These are phyloP conservation scores for Chenopodium suecicum DNA, from an alignment of 148 eudicot genomes.

Conservation along the genomic window DNA sequence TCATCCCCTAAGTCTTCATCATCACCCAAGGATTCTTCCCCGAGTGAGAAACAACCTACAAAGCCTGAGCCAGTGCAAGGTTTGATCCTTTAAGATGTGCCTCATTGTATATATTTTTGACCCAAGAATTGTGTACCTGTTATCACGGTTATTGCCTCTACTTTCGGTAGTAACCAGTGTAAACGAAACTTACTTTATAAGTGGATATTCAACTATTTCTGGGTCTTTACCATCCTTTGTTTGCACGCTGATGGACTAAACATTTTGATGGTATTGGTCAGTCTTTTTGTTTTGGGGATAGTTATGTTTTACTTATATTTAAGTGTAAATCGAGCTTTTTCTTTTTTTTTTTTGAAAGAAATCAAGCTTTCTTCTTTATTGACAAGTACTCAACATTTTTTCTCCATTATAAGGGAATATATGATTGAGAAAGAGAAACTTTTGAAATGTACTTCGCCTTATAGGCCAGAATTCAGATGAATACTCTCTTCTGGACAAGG, in stretches of 20 bases:
- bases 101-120: slow-evolving; percentile 24
- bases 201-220: slow-evolving; percentile 16
- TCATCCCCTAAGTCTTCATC: slow-evolving; percentile 7
- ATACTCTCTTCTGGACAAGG: too few relatives aligned
- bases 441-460: too few relatives aligned
- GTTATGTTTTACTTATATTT: neutral
- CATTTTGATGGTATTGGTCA: slow-evolving; percentile 22
- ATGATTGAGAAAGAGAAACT: too few relatives aligned
- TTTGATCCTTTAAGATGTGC: slow-evolving; percentile 57
- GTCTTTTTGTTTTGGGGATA: neutral
- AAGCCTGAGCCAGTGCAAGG: slow-evolving; percentile 70
- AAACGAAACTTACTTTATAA: slow-evolving; percentile 18
- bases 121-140: neutral
- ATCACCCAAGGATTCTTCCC: slow-evolving; percentile 48
- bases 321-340: neutral
- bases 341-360: neutral
- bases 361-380: neutral
- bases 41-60: slow-evolving; percentile 43
- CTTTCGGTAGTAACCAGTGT: slow-evolving; percentile 14
- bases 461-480: too few relatives aligned
- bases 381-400: neutral
- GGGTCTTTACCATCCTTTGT: slow-evolving; percentile 13
- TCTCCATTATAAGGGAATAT: too few relatives aligned
- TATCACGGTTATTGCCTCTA: slow-evolving; percentile 6
- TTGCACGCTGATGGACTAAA: slow-evolving; percentile 18